Conservation (phyloP, 2,329 filamentous ascomycete genomes). For the Botryosphaeria agaves region DNA sequence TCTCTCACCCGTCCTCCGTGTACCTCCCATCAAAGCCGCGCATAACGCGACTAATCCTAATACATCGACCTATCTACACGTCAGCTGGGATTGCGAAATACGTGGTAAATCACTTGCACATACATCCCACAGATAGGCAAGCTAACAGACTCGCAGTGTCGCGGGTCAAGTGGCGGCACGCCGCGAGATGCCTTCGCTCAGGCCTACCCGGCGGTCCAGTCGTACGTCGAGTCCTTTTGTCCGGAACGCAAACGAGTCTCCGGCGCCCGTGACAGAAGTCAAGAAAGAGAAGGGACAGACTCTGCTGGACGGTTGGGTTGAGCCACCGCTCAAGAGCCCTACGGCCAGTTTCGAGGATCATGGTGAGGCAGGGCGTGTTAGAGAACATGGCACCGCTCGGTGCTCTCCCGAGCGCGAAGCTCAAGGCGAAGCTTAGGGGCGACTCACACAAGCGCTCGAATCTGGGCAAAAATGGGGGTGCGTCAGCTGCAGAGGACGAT, state of each 20-base stretch:
- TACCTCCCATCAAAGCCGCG: too few species aligned
- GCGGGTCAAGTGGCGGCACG: slow-evolving; percentile 13
- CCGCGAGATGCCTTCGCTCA: slow-evolving; percentile 14
- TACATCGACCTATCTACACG: not conserved
- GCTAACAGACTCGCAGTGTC: slow-evolving; percentile 23
- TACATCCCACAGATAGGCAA: slow-evolving; percentile 1
- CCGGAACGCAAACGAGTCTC: slow-evolving; percentile 13
- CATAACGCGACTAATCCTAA: not conserved
- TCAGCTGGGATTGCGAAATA: too few species aligned
- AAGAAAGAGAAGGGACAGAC: slow-evolving; percentile 18
- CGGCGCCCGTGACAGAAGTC: slow-evolving; percentile 6
- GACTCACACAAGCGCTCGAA: slow-evolving; percentile 23
- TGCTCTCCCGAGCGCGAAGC: slow-evolving; percentile 44
- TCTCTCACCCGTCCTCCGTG: too few species aligned
- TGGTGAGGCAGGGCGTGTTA: slow-evolving; percentile 58
- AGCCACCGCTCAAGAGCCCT: slow-evolving; percentile 36
- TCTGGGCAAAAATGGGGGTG: slow-evolving; percentile 22
- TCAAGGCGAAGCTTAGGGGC: slow-evolving; percentile 36
- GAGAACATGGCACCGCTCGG: slow-evolving; percentile 75
- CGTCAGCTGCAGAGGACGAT: slow-evolving; percentile 19
- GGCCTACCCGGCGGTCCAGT: slow-evolving; percentile 15
- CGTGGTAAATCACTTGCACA: too few species aligned
- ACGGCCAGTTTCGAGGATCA: slow-evolving; percentile 61
- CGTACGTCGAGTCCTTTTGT: slow-evolving; percentile 18
- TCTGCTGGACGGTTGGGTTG: slow-evolving; percentile 32